Base-by-base conservation (phyloP, 2,329 filamentous ascomycete genomes). In the Phoma sp. region DNA sequence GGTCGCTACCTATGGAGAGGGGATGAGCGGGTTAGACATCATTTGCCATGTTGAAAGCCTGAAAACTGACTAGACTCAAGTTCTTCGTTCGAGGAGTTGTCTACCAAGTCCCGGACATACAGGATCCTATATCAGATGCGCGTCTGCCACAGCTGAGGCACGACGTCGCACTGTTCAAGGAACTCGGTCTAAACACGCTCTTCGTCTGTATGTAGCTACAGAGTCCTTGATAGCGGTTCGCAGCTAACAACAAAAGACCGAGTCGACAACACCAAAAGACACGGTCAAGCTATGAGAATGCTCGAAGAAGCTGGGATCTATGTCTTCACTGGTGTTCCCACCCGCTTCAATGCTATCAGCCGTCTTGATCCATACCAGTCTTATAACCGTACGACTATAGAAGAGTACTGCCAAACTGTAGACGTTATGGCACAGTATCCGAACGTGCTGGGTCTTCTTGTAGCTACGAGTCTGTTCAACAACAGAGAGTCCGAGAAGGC, bases 281-380 rank as follows among this genome's bases (percentile, higher is more conserved):
- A 56, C 27, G 46, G 25, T 1, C 45, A 49, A 25, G 49, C 55
- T 6, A 61, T 61, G 55, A 58, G 54, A 17, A 17, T 61, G 29
- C 55, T 61, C 24, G 51, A 61, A 29, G 48, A 61, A 39, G 51
- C 52, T 24, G 55, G 58, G 21, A 56, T 61, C 17, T 56, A 61
- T n/a, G 49, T 61, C 3, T 51, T 53, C 41, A 56, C 29, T 4
- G 15, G 15, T 17, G 9, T 35, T 13, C n/a, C 32, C 15, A 31
- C 29, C 29, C 29, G 29, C 29, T 31, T 31, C 10, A 31, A 31
- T 12, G 6, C 29, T 12, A 29, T 29, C 51, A 56, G 43, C 7
- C 58, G 58, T 35, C n/a, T 39, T 2, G 40, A 51, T 39, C 51
- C 55, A 9, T 51, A 43, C 13, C 19, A 46, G 19, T 61, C 58